Evolutionary conservation across 179 eudicot genomes (phyloP).

Genomic region (Monotropa hypopitys): DNA sequence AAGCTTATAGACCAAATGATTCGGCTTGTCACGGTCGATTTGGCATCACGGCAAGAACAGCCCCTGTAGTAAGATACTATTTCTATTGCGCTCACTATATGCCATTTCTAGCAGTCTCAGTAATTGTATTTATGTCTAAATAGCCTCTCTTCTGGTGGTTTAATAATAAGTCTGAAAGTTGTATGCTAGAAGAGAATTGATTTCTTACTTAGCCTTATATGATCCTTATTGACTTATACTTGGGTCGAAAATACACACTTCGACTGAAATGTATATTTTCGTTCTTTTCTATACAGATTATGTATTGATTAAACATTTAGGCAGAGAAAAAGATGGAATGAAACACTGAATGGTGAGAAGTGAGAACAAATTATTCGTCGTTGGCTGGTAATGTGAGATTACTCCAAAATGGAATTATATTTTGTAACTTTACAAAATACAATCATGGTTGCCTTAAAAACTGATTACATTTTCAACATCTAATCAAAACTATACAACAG

Average conservation of each 20-base stretch:
- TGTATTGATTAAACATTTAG: background rate
- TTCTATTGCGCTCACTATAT: background rate
- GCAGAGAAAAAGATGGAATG: background rate
- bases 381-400: background rate
- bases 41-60: constrained; percentile 79
- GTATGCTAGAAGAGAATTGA: background rate
- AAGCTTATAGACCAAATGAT: constrained; percentile 86
- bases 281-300: too few relatives aligned
- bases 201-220: background rate
- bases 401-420: background rate
- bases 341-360: background rate
- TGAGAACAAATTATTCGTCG: background rate
- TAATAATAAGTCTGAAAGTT: background rate
- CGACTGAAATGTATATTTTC: background rate
- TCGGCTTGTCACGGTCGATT: constrained; percentile 92
- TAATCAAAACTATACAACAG: background rate
- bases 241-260: background rate
- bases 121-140: too few relatives aligned
- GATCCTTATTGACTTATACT: background rate
- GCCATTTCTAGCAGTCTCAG: background rate
- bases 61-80: constrained; percentile 55
- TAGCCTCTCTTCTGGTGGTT: too few relatives aligned
- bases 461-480: background rate
- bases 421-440: background rate
- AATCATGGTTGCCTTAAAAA: background rate